These are phyloP conservation scores for Akanthomyces lecanii DNA, from an alignment of 2,329 filamentous ascomycete genomes.

Conservation along the genomic window DNA sequence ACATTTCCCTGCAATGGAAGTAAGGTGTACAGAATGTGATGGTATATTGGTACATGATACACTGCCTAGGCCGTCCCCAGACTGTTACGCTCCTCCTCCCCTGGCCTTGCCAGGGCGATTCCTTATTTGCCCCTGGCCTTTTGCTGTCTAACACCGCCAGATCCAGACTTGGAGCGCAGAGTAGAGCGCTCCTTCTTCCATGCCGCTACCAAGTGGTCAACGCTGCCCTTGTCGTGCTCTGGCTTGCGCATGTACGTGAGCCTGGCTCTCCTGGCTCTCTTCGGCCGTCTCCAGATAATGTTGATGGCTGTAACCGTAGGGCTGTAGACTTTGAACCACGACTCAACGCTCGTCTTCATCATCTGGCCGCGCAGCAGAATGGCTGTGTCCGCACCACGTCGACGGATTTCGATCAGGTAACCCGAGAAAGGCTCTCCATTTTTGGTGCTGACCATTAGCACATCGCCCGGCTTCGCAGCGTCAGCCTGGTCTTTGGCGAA, in stretches of 20 bases:
- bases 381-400: conserved; percentile 83
- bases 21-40: conserved; percentile 6
- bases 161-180: conserved; percentile 33
- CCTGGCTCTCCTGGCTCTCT: conserved; percentile 80
- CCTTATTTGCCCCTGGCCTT: conserved; percentile 23
- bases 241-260: conserved; percentile 89
- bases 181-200: conserved; percentile 45
- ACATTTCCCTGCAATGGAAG: background rate
- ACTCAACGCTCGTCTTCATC: conserved; percentile 84
- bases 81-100: conserved; percentile 28
- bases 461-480: conserved; percentile 78
- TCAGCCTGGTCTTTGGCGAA: conserved; percentile 77
- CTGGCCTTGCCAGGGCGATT: background rate
- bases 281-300: conserved; percentile 80
- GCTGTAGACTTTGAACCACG: conserved; percentile 95
- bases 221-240: conserved; percentile 81
- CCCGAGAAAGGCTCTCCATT: conserved; percentile 83
- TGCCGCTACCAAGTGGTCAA: conserved; percentile 68
- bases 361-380: conserved; percentile 83
- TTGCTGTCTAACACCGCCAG: conserved; percentile 22
- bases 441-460: conserved; percentile 82
- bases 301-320: conserved; percentile 88
- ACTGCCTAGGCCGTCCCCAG: background rate
- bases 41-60: conserved; percentile 19
- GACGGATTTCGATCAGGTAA: conserved; percentile 80